Conservation (phyloP, 1,139 yeast genomes). For the Fermentozyma sake region DNA sequence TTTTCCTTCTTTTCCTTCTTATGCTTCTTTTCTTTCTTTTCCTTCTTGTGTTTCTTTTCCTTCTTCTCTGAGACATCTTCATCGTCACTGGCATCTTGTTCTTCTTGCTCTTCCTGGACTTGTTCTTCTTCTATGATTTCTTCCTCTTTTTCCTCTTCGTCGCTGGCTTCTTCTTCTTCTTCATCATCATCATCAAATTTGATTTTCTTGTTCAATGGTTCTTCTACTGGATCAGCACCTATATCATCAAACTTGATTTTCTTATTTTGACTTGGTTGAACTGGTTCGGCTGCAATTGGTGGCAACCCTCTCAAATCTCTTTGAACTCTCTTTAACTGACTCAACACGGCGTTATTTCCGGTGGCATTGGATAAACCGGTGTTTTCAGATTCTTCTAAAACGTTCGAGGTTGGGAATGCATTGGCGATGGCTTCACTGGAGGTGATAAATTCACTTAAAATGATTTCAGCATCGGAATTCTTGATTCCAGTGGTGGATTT, state of each 20-base stretch:
- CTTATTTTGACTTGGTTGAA: slow-evolving; percentile 16
- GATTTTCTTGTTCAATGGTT: slow-evolving; percentile 19
- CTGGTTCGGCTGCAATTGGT: slow-evolving; percentile 39
- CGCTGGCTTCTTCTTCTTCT: slow-evolving; percentile 14
- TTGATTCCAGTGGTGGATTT: slow-evolving; percentile 22
- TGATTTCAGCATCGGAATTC: slow-evolving; percentile 40
- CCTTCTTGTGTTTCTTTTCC: slow-evolving; percentile 15
- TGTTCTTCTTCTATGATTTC: slow-evolving; percentile 10
- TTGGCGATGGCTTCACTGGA: slow-evolving; percentile 20
- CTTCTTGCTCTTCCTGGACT: slow-evolving; percentile 17
- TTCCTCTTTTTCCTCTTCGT: slow-evolving; percentile 14
- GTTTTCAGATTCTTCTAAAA: slow-evolving; percentile 7
- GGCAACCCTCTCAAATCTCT: slow-evolving; percentile 74
- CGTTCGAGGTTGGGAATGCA: slow-evolving; percentile 7
- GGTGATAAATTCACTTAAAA: slow-evolving; percentile 44
- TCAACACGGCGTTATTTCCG: slow-evolving; percentile 34
- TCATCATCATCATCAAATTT: slow-evolving; percentile 25
- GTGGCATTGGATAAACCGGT: slow-evolving; percentile 19
- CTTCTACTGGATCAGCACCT: slow-evolving; percentile 11
- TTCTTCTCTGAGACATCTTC: slow-evolving; percentile 18
- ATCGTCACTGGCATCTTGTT: slow-evolving; percentile 15
- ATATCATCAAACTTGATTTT: slow-evolving; percentile 22
- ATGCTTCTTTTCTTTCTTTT: slow-evolving; percentile 34
- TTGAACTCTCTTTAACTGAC: slow-evolving; percentile 64
- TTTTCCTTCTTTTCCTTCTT: slow-evolving; percentile 12